Base-by-base conservation (phyloP, 2,329 filamentous ascomycete species). In the Teratosphaeria gauchensis region DNA sequence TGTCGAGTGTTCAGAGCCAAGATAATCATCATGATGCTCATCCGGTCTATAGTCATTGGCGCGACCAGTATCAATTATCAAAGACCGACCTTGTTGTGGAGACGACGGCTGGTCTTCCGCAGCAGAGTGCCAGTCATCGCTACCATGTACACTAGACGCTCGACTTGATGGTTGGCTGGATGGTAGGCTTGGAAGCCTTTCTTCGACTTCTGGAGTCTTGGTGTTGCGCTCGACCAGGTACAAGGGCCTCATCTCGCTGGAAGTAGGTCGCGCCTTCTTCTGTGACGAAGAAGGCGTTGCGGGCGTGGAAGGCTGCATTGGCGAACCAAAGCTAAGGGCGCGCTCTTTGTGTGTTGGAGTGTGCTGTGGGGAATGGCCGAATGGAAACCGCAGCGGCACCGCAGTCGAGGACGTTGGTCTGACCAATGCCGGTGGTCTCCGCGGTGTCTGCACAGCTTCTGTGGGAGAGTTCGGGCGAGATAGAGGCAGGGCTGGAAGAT, bases 191-290 rank as follows among this genome's bases (percentile, higher is more conserved):
- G 83, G 82, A 1, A 84, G 71, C 3, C 75, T 67, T 51, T 78
- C 69, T 30, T 75, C 73, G 3, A 77, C 63, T 76, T 70, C 62
- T 71, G 74, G 67, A 19, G 71, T 68, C 65, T 80, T 79, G 19
- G 76, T 74, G 63, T 80, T 82, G 32, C 79, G 84, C 71, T 95
- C 89, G 6, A 95, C 83, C 24, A 96, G 84, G 73, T 89, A 92
- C 8, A 96, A 76, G 0, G 92, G 92, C 64, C 88, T 86, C 67
- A 92, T 86, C 69, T 94, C 90, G 57, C 63, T 66, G 4, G 62
- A 69, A 30, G 62, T 63, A 38, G 65, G 67, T 24, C 64, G 61
- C 11, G 59, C 53, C 54, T 66, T 60, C 60, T 62, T 65, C 32
- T 60, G 62, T 6, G 46, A 57, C 16, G 62, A 66, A 16, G 56